Evolutionary conservation across 164 flowering plant genomes (phyloP).

Genomic region (Saururus chinensis): DNA sequence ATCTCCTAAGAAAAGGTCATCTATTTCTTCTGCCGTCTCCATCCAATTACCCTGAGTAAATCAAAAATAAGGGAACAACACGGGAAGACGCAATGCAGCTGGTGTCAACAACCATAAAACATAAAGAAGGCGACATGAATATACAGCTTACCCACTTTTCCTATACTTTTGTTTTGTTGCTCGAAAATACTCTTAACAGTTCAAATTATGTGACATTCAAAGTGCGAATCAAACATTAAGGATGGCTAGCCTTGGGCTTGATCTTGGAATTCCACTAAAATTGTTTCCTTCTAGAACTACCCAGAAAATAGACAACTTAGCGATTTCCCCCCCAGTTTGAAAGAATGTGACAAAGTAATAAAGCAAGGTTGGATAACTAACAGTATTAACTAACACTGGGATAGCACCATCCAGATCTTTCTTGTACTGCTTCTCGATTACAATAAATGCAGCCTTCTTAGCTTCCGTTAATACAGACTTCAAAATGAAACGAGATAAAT

Average conservation of each 20-base stretch:
- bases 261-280: no score
- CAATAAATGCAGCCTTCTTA: constrained; percentile 31
- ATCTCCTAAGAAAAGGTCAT: constrained; percentile 60
- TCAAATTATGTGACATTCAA: no score
- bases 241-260: no score
- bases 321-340: no score
- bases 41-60: constrained; percentile 48
- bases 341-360: background rate
- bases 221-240: no score
- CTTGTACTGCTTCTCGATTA: constrained; percentile 32
- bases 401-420: constrained; percentile 46
- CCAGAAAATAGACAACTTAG: no score
- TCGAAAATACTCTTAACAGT: no score
- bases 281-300: no score
- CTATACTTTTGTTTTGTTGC: no score
- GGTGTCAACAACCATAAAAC: no score
- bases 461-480: constrained; percentile 45
- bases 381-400: constrained; percentile 47
- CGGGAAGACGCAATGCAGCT: background rate
- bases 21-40: constrained; percentile 69
- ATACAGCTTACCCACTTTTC: no score
- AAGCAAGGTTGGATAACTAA: constrained; percentile 14
- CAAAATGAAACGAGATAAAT: constrained; percentile 4
- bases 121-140: no score
- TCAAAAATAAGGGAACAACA: background rate